These are phyloP conservation scores for Heliosperma pusillum DNA, from an alignment of 148 eudicot species.

Conservation along the genomic window DNA sequence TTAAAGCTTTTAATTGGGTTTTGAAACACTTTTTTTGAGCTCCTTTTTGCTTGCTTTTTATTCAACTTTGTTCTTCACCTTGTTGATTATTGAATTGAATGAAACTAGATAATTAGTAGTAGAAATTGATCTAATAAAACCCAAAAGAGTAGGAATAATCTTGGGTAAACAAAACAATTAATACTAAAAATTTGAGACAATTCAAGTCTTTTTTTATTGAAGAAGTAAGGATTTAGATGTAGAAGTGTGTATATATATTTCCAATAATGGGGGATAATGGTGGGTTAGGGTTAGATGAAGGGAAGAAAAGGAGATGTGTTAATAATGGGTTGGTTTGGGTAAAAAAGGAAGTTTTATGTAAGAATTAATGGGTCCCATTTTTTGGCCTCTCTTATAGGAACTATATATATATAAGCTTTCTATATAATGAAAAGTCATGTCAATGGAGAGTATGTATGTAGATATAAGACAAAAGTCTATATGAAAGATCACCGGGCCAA, in stretches of 20 bases:
- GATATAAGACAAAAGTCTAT: constrained; percentile 1
- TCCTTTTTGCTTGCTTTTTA: background rate
- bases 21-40: background rate
- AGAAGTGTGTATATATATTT: background rate
- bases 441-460: constrained; percentile 1
- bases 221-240: background rate
- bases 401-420: background rate
- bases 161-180: too few relatives aligned
- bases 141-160: background rate
- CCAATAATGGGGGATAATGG: background rate
- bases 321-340: too few relatives aligned
- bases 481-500: background rate
- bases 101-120: too few relatives aligned
- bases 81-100: background rate
- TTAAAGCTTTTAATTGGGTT: constrained; percentile 2
- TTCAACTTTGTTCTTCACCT: too few relatives aligned
- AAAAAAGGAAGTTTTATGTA: background rate
- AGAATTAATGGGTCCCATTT: background rate
- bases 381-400: background rate
- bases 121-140: background rate
- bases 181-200: too few relatives aligned
- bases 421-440: constrained; percentile 2
- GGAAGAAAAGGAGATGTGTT: background rate
- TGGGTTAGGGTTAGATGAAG: constrained; percentile 32
- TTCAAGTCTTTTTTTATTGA: too few relatives aligned